Conservation (phyloP, 2,329 filamentous ascomycete genomes). For the Curvularia sp. region DNA sequence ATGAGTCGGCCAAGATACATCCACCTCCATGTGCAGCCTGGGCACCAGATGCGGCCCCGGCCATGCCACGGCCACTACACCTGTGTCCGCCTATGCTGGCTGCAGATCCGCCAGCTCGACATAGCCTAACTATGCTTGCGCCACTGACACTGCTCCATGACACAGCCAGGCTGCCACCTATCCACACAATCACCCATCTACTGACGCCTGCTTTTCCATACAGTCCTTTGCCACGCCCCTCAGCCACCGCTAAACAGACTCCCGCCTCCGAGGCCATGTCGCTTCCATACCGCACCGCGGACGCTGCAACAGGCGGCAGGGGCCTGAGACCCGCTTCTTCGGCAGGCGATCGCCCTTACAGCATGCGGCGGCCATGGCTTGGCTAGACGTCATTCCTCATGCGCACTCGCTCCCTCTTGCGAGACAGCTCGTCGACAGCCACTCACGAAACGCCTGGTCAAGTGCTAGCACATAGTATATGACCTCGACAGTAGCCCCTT, state of each 20-base stretch:
- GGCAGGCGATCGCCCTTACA: conserved; percentile 13
- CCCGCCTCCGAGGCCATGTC: not conserved
- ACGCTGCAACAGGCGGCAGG: conserved; percentile 8
- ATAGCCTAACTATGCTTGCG: not conserved
- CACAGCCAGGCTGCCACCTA: not conserved
- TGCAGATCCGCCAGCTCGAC: not conserved
- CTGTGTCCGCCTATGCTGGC: not conserved
- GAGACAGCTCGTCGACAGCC: conserved; percentile 17
- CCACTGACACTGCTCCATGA: conserved; percentile 2
- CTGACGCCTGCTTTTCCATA: no score
- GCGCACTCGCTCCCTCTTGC: conserved; percentile 20
- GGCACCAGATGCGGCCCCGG: not conserved
- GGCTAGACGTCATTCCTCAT: conserved; percentile 21
- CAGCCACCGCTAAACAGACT: not conserved
- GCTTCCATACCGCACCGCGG: not conserved
- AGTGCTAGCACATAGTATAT: conserved; percentile 29
- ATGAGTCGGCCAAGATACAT: conserved; percentile 2
- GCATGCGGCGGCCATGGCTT: conserved; percentile 10
- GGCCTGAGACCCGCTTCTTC: conserved; percentile 7
- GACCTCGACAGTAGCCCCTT: conserved; percentile 24
- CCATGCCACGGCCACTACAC: not conserved
- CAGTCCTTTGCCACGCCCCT: not conserved
- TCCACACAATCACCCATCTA: not conserved
- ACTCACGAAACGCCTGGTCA: conserved; percentile 20
- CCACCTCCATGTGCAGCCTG: no score